Percentiles rank a stretch among this genome's conserved stretches.
Conservation (phyloP, 2,329 filamentous ascomycete genomes). For the Amauroascus verrucosus region DNA sequence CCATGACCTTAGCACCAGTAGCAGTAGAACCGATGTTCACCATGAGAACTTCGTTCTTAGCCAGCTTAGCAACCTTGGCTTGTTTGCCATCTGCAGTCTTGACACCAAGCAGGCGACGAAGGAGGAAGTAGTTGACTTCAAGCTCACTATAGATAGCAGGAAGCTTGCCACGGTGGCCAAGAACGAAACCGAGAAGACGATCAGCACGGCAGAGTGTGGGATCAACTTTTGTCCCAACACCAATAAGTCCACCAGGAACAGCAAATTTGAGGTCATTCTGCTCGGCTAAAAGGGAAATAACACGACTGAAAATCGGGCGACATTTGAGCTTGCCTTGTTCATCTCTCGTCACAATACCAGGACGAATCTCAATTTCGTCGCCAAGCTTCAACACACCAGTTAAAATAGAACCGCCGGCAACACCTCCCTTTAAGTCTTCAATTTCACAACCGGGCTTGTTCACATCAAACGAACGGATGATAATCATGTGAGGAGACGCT, state of each 20-base stretch:
- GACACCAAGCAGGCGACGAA: conserved; percentile 87
- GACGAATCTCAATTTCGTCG: conserved; percentile 96
- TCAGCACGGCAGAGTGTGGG: conserved; percentile 97
- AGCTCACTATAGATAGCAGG: conserved; percentile 97
- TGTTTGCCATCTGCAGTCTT: conserved; percentile 98
- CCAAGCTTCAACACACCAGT: conserved; percentile 94
- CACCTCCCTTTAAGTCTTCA: conserved; percentile 95
- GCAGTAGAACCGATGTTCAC: conserved; percentile 98
- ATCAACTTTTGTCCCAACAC: conserved; percentile 95
- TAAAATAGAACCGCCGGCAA: conserved; percentile 91
- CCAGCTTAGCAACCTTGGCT: conserved; percentile 94
- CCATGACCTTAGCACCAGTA: conserved; percentile 92
- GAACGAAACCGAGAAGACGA: conserved; percentile 94
- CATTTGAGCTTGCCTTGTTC: conserved; percentile 89
- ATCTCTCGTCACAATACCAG: conserved; percentile 95
- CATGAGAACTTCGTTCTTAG: conserved; percentile 99
- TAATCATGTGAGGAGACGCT: conserved; percentile 92
- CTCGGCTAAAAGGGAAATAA: conserved; percentile 92
- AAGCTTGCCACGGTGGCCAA: conserved; percentile 84
- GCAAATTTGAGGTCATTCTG: conserved; percentile 98
- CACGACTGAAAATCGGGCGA: conserved; percentile 91
- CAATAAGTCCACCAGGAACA: conserved; percentile 92
- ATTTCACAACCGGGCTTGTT: conserved; percentile 99
- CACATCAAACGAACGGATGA: conserved; percentile 98
- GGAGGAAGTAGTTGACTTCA: conserved; percentile 98